Percentiles rank a stretch among this genome's conserved stretches.
These are phyloP conservation scores for Tetradesmus obliquus DNA, from an alignment of 139 green algal species.

Conservation along the genomic window DNA sequence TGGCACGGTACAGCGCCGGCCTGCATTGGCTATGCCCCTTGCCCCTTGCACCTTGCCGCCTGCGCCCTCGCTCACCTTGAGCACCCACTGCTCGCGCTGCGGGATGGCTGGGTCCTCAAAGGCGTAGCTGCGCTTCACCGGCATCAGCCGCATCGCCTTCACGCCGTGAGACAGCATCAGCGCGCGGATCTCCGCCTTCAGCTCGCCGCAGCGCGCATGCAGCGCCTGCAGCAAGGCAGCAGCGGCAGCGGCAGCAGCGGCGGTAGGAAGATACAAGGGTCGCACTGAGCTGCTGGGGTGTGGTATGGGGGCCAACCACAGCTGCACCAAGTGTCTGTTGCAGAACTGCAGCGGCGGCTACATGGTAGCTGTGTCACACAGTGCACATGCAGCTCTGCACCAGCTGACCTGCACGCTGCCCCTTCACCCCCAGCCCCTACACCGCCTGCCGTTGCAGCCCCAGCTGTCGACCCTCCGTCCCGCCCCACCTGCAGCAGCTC, in stretches of 20 bases:
- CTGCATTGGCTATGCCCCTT: not conserved
- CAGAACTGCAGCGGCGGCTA: not conserved
- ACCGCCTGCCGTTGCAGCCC: too few species aligned
- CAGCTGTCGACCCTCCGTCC: not conserved
- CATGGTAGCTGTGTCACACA: not conserved
- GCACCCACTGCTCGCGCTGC: constrained; percentile 88
- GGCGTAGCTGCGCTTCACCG: constrained; percentile 91
- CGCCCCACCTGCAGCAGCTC: constrained; percentile 60
- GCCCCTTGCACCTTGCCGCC: too few species aligned
- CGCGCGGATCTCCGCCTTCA: constrained; percentile 86
- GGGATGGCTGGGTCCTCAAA: constrained; percentile 90
- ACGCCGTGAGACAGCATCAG: constrained; percentile 78
- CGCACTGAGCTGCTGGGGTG: not conserved
- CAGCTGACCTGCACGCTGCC: too few species aligned
- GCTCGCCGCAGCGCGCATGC: constrained; percentile 42
- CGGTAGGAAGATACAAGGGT: not conserved
- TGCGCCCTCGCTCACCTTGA: constrained; percentile 82
- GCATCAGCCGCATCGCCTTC: constrained; percentile 80
- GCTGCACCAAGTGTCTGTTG: constrained; percentile 1
- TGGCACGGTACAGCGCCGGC: not conserved
- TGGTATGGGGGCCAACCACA: not conserved
- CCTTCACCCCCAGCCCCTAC: too few species aligned
- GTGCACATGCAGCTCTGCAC: not conserved
- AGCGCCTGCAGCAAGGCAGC: constrained; percentile 1
- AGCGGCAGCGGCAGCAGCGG: not conserved